Evolutionary conservation across 495 filamentous ascomycete species (phyloP).

Genomic region (Aspergillus funiculosus): DNA sequence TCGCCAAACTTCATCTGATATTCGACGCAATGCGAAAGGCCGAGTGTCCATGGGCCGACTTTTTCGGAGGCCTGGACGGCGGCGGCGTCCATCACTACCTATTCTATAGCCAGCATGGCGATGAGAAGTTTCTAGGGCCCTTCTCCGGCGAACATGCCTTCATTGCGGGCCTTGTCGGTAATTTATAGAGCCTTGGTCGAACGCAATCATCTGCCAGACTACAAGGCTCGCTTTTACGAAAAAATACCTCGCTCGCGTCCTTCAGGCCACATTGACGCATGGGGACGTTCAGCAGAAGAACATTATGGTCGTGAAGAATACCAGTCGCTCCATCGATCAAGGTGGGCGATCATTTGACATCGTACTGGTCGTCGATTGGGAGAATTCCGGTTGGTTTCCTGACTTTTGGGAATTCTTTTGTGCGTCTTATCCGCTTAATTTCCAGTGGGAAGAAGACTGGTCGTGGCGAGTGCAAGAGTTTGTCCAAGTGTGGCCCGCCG

Average conservation of each 20-base stretch:
- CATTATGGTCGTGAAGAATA: constrained; percentile 25
- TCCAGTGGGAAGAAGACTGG: constrained; percentile 27
- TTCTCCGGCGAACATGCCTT: constrained; percentile 23
- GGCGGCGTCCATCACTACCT: constrained; percentile 20
- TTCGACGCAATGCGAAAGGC: constrained; percentile 19
- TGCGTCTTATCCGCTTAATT: constrained; percentile 17
- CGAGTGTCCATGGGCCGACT: constrained; percentile 20
- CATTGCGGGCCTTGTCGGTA: constrained; percentile 21
- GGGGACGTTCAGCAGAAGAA: constrained; percentile 29
- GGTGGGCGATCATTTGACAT: constrained; percentile 25
- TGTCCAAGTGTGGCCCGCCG: constrained; percentile 26
- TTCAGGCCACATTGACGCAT: constrained; percentile 26
- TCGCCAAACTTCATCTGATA: no score
- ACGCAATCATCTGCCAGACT: constrained; percentile 18
- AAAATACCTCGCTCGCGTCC: constrained; percentile 16
- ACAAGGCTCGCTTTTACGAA: constrained; percentile 25
- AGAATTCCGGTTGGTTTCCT: constrained; percentile 25
- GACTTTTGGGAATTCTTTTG: constrained; percentile 27
- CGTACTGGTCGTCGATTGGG: constrained; percentile 26
- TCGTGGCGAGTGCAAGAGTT: constrained; percentile 25
- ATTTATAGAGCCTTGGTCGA: constrained; percentile 23
- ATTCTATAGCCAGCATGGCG: constrained; percentile 22
- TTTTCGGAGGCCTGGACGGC: constrained; percentile 22
- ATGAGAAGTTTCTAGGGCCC: constrained; percentile 18
- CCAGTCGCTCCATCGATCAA: constrained; percentile 16